Evolutionary conservation across 768 basidiomycete genomes (phyloP), one percentile per base, ranked within the genome.

Genomic region (Rossbeevera mucosa): DNA sequence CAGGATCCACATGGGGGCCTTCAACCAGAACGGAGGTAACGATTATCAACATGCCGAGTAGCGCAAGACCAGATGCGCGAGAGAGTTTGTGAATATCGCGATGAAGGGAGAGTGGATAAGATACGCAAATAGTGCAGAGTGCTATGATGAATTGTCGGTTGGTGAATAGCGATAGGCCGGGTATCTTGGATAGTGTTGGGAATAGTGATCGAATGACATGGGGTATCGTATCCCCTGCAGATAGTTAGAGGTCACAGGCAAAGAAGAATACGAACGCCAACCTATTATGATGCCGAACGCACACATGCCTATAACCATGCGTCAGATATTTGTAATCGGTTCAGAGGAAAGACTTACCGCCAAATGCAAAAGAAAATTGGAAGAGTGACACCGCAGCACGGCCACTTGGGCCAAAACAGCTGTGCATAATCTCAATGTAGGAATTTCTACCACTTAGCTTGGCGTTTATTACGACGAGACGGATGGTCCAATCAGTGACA

Each of bases 401-500:
- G n/a, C 96, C 96, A 48, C 84, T 86, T 12, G 81, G 69, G 7
- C 96, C 96, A 69, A 94, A 99, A 69, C 91, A 94, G 47, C 83
- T 86, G 65, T 89, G 76, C 94, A 97, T 95, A 50, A 96, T 88
- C 59, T 88, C 93, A 53, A 94, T 94, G 64, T 97, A 97, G 2
- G 91, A 91, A 58, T 83, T 85, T 44, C 89, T 77, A 1, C 96
- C 95, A 60, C 92, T 94, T 52, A 99, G 76, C 74, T 99, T 99
- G 28, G 94, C 95, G 65, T 97, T 97, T 61, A 92, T 67, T 38
- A 98, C 91, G 49, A 99, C 95, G 26, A 99, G 82, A 16, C 94
- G 85, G 50, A 99, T 96, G 3, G 96, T 99, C 94, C 94, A 96
- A 69, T 91, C 90, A n/a, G 96, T 97, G 36, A 96, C 80, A 18